phyloP scores from a whole-genome alignment of 164 flowering plant genomes.

The Berberis vulgaris region DNA sequence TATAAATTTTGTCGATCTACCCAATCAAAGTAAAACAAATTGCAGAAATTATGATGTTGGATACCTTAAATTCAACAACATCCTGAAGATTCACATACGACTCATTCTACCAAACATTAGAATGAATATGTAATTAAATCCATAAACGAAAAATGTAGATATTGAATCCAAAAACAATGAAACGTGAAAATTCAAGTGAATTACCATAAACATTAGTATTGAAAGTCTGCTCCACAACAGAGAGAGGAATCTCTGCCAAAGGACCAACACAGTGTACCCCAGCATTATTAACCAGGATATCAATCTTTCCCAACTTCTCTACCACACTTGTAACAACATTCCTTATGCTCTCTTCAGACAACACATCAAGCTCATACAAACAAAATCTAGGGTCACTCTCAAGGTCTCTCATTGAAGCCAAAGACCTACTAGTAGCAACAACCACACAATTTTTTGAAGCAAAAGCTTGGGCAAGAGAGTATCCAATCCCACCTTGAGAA shows the following conservation, averaged over 20 bases:
- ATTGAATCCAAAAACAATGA: not conserved
- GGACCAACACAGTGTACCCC: constrained; percentile 88
- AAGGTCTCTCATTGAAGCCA: constrained; percentile 47
- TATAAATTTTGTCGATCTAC: too few relatives aligned
- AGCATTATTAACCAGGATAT: constrained; percentile 83
- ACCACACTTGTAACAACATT: constrained; percentile 32
- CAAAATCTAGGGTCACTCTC: constrained; percentile 39
- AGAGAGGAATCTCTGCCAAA: constrained; percentile 71
- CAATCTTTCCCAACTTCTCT: constrained; percentile 58
- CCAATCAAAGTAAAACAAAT: too few relatives aligned
- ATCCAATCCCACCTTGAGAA: constrained; percentile 77
- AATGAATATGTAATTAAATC: too few relatives aligned
- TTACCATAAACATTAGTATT: constrained; percentile 80
- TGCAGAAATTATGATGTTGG: too few relatives aligned
- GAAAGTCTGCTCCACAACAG: constrained; percentile 48
- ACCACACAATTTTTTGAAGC: constrained; percentile 57
- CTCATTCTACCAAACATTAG: too few relatives aligned
- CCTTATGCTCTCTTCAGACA: constrained; percentile 55
- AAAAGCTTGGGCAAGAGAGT: constrained; percentile 68
- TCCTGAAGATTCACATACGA: too few relatives aligned
- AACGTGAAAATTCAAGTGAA: not conserved
- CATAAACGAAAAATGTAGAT: too few relatives aligned
- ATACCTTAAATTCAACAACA: too few relatives aligned
- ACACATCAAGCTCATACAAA: constrained; percentile 64
- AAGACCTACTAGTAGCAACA: constrained; percentile 67